phyloP scores from a whole-genome alignment of 148 eudicot species.

The Agrostemma githago region DNA sequence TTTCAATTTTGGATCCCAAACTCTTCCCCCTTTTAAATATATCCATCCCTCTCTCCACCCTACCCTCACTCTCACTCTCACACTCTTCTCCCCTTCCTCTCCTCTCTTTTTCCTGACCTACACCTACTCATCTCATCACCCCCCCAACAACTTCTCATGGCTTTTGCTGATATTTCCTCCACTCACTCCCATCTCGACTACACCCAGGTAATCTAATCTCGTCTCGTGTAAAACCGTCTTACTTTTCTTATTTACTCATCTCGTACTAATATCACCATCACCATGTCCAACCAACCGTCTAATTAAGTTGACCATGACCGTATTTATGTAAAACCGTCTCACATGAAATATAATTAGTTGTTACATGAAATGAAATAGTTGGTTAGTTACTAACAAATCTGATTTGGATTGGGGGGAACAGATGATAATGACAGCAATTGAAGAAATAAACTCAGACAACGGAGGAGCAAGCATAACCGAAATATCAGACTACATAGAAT shows the following conservation, averaged over 20 bases:
- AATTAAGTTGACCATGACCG: too few relatives aligned
- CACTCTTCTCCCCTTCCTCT: background rate
- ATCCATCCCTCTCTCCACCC: background rate
- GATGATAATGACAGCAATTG: constrained; percentile 13
- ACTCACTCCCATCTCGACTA: background rate
- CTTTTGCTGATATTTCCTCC: background rate
- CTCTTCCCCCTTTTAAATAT: background rate
- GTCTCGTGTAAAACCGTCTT: too few relatives aligned
- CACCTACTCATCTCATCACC: background rate
- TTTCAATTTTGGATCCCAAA: background rate
- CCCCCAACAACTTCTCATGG: background rate
- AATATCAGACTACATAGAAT: constrained; percentile 6
- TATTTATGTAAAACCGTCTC: too few relatives aligned
- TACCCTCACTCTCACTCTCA: background rate
- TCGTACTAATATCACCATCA: too few relatives aligned
- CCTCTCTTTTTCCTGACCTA: background rate
- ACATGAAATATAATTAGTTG: too few relatives aligned
- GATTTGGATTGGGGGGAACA: background rate
- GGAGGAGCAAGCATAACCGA: background rate
- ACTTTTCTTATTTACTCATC: too few relatives aligned
- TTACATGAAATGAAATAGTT: too few relatives aligned
- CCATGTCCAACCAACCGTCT: too few relatives aligned
- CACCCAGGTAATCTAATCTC: background rate
- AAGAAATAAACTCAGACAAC: background rate
- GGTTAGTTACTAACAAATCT: too few relatives aligned